Evolutionary conservation across 768 basidiomycete genomes (phyloP), one percentile per base, ranked within the genome.

Genomic region (Lactarius hengduanensis): DNA sequence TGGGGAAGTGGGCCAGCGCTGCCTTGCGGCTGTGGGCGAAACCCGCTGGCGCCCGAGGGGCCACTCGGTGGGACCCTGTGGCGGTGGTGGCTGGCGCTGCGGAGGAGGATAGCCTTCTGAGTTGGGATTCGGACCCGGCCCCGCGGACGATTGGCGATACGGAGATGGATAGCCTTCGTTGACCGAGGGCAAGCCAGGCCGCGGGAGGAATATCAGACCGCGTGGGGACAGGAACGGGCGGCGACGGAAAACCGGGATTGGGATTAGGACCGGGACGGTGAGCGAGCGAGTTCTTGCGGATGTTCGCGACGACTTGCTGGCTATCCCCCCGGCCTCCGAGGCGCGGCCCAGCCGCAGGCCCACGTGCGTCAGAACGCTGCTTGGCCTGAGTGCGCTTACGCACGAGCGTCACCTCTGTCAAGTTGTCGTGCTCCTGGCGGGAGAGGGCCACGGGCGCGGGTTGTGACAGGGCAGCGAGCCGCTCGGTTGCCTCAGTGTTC

Each of bases 381-480:
- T 85, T 84, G 62, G 83, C 95, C 77, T 73, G 82, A 0, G 94
- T 97, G 18, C 93, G 85, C 68, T 87, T 90, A 1, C 96, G 82
- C 9, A 96, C 89, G 55, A 98, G 86, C 64, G 87, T 94, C 61
- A 77, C 78, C 72, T 94, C 89, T 9, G 94, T 90, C 68, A 92
- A 83, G 0, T 77, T 78, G 67, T 95, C 87, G 77, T 97, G 94
- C 69, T 96, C 90, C 63, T 85, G 80, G 22, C 94, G 80, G 0
- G 91, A 90, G 22, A 98, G 81, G 0, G 85, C 75, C 54, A 84
- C 84, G 0, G 90, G 89, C 0, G 80, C 76, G 0, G 88, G 82
- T 45, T 84, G 81, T 0, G 83, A 81, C 13, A 97, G 80, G 0
- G 90, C 95, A 0, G 76, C 73, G 36, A 97, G 80, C 1, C 95